Evolutionary conservation across 495 filamentous ascomycete genomes (phyloP).

Genomic region (Tuber brumale): DNA sequence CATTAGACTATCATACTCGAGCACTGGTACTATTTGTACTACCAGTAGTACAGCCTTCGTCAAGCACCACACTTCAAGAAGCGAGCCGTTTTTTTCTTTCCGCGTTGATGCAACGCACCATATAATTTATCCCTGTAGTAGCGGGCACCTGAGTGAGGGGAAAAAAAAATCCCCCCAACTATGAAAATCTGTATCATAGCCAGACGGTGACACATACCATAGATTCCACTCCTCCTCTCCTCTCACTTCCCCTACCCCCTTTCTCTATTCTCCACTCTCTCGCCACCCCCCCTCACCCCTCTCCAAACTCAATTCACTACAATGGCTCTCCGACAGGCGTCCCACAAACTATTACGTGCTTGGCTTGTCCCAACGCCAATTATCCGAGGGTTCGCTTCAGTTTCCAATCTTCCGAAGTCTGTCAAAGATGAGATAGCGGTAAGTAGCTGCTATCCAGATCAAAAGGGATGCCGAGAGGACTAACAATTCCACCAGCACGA

Average conservation of each 20-base stretch:
- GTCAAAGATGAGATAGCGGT: slow-evolving; percentile 25
- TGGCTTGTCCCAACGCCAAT: slow-evolving; percentile 14
- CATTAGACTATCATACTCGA: no score
- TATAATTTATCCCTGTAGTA: not conserved
- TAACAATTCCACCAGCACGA: slow-evolving; percentile 51
- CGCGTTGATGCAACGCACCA: not conserved
- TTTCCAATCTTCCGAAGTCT: slow-evolving; percentile 12
- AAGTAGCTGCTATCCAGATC: not conserved
- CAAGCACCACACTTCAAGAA: not conserved
- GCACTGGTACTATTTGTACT: no score
- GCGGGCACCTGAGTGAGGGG: not conserved
- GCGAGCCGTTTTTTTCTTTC: not conserved
- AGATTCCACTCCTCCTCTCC: slow-evolving; percentile 4
- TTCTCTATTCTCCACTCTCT: not conserved
- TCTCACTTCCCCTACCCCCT: not conserved
- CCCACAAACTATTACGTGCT: slow-evolving; percentile 11
- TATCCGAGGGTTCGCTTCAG: slow-evolving; percentile 1
- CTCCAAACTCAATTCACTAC: slow-evolving; percentile 4
- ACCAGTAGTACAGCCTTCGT: not conserved
- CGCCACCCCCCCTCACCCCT: not conserved
- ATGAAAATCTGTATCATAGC: not conserved
- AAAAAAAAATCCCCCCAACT: not conserved
- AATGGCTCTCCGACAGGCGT: slow-evolving; percentile 18
- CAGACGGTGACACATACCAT: not conserved
- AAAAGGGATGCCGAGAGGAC: not conserved